Evolutionary conservation across 257 asterid genomes (phyloP).

Genomic region (Primulina huaijiensis): DNA sequence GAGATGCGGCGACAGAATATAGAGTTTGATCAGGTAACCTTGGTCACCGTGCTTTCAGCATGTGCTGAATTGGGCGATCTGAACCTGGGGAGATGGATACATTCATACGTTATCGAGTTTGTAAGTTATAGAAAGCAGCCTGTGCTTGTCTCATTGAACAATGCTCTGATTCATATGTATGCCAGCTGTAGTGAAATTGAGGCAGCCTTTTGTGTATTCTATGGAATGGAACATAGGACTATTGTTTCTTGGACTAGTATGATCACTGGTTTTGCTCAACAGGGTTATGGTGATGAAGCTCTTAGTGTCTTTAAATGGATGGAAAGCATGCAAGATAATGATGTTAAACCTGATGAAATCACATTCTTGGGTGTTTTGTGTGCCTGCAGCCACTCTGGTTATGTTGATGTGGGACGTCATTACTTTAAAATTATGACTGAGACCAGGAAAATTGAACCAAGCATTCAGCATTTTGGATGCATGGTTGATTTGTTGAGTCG

Average conservation of each 20-base stretch:
- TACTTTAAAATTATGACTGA: slow-evolving; percentile 54
- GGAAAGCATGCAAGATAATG: slow-evolving; percentile 34
- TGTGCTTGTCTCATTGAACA: slow-evolving; percentile 43
- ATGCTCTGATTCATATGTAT: slow-evolving; percentile 77
- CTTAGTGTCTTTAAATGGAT: slow-evolving; percentile 53
- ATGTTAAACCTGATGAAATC: slow-evolving; percentile 50
- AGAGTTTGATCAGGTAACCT: slow-evolving; percentile 68
- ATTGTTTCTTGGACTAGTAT: slow-evolving; percentile 73
- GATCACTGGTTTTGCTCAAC: slow-evolving; percentile 73
- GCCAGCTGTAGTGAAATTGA: slow-evolving; percentile 75
- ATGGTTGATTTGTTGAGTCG: slow-evolving; percentile 84
- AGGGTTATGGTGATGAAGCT: slow-evolving; percentile 65
- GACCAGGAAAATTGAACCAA: slow-evolving; percentile 53
- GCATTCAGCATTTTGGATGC: slow-evolving; percentile 73
- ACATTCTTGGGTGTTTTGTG: slow-evolving; percentile 66
- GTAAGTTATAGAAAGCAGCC: slow-evolving; percentile 27
- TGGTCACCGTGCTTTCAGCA: slow-evolving; percentile 65
- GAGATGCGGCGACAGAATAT: slow-evolving; percentile 40
- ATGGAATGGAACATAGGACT: slow-evolving; percentile 45
- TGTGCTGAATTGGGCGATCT: slow-evolving; percentile 75
- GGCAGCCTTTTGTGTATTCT: slow-evolving; percentile 52
- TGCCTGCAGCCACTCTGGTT: slow-evolving; percentile 86
- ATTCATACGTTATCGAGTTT: slow-evolving; percentile 38
- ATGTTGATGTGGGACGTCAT: slow-evolving; percentile 50
- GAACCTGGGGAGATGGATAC: slow-evolving; percentile 63